These are phyloP conservation scores for Spathaspora boniae DNA, from an alignment of 805 yeast genomes.

Conservation along the genomic window DNA sequence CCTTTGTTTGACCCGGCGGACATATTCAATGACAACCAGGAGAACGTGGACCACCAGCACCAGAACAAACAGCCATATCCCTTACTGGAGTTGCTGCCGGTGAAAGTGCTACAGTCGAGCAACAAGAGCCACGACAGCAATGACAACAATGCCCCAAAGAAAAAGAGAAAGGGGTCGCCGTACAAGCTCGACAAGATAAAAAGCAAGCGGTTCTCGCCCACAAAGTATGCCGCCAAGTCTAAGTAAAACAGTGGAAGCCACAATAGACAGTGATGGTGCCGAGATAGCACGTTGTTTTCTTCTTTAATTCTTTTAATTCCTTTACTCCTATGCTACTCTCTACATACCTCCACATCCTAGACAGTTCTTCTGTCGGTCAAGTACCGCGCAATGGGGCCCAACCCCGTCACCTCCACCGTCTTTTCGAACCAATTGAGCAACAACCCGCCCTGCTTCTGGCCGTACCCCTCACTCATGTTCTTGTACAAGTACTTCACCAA, in stretches of 20 bases:
- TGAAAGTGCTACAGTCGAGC: no score
- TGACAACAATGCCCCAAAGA: neutral
- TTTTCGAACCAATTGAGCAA: constrained; percentile 91
- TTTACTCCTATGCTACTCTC: neutral
- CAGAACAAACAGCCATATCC: no score
- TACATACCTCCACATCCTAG: no score
- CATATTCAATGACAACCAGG: no score
- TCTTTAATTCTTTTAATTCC: neutral
- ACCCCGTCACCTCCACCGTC: constrained; percentile 77
- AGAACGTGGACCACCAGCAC: no score
- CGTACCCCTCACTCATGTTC: constrained; percentile 74
- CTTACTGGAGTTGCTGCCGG: no score
- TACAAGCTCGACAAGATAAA: neutral
- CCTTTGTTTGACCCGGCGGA: no score
- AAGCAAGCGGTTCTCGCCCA: no score
- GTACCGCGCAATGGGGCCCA: constrained; percentile 84
- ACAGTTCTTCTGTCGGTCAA: constrained; percentile 83
- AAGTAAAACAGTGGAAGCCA: neutral
- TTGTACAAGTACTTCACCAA: constrained; percentile 82
- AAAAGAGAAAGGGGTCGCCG: neutral
- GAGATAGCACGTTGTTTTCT: neutral
- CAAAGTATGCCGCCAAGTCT: neutral
- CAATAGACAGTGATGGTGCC: no score
- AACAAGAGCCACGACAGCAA: no score
- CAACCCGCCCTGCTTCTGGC: constrained; percentile 83